Conservation (phyloP, 2,329 filamentous ascomycete genomes). For the Colletotrichum sp. region DNA sequence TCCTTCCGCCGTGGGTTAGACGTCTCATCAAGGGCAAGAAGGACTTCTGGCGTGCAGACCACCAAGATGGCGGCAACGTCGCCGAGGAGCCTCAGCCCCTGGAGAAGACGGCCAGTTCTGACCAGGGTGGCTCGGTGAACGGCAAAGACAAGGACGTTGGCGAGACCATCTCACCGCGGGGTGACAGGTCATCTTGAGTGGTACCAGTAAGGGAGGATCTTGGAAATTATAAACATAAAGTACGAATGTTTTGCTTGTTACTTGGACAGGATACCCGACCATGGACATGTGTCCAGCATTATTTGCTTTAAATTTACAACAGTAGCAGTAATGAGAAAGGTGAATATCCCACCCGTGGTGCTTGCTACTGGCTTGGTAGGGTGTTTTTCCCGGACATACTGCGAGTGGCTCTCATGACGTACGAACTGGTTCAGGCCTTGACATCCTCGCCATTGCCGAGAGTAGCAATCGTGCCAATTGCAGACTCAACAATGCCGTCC, state of each 20-base stretch:
- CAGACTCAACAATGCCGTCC: neutral
- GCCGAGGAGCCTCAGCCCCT: constrained; percentile 13
- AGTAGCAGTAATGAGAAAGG: neutral
- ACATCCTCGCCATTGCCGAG: neutral
- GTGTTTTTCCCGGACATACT: neutral
- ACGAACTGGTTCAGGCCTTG: neutral
- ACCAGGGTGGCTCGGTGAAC: constrained; percentile 14
- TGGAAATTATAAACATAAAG: neutral
- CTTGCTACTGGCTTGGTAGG: neutral
- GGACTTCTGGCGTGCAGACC: constrained; percentile 70
- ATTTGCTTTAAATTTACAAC: neutral
- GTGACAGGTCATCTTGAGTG: neutral
- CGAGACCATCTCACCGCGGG: constrained; percentile 14
- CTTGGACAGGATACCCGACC: neutral
- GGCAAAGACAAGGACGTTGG: constrained; percentile 17
- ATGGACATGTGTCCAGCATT: neutral
- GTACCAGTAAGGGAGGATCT: neutral
- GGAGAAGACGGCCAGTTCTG: constrained; percentile 25
- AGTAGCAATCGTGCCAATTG: neutral
- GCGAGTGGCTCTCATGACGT: neutral
- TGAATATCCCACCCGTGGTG: neutral
- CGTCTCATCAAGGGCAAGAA: constrained; percentile 70
- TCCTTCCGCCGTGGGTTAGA: constrained; percentile 76
- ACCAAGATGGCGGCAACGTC: constrained; percentile 25
- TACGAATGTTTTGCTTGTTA: neutral